Evolutionary conservation across 495 filamentous ascomycete genomes (phyloP).

Genomic region (Lepidopterella palustris): DNA sequence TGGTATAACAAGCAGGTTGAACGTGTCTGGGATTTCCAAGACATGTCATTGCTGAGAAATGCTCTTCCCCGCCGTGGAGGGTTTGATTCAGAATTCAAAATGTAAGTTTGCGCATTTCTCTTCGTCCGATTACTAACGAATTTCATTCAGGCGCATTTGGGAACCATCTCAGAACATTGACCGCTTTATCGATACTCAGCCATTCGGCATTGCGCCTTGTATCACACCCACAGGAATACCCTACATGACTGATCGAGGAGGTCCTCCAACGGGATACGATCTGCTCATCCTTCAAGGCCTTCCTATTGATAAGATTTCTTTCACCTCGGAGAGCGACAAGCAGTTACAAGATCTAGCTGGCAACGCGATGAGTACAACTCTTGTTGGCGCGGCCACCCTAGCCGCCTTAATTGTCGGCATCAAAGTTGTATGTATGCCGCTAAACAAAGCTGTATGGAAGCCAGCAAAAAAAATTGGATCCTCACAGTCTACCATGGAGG

Average conservation of each 20-base stretch:
- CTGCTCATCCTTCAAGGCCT: constrained; percentile 65
- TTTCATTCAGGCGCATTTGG: constrained; percentile 42
- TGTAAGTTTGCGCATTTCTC: constrained; percentile 46
- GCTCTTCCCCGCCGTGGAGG: background rate
- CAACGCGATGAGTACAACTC: constrained; percentile 78
- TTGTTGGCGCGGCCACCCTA: constrained; percentile 59
- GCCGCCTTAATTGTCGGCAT: constrained; percentile 45
- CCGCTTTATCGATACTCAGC: constrained; percentile 44
- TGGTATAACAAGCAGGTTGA: constrained; percentile 45
- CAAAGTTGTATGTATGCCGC: constrained; percentile 37
- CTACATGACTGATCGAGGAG: constrained; percentile 55
- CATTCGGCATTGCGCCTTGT: constrained; percentile 58
- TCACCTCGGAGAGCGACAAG: constrained; percentile 57
- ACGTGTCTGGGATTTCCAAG: constrained; percentile 60
- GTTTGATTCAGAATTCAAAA: constrained; percentile 39
- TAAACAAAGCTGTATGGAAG: no score
- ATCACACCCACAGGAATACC: constrained; percentile 63
- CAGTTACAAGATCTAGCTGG: constrained; percentile 70
- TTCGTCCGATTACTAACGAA: constrained; percentile 30
- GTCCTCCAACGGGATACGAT: constrained; percentile 61
- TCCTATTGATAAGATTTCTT: constrained; percentile 53
- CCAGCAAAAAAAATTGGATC: background rate
- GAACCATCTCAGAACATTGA: constrained; percentile 77
- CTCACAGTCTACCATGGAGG: background rate
- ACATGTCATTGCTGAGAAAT: constrained; percentile 52